Percentiles rank a stretch among this genome's conserved stretches.
These are phyloP conservation scores for Emericellopsis atlantica DNA, from an alignment of 2,329 filamentous ascomycete species.

Conservation along the genomic window DNA sequence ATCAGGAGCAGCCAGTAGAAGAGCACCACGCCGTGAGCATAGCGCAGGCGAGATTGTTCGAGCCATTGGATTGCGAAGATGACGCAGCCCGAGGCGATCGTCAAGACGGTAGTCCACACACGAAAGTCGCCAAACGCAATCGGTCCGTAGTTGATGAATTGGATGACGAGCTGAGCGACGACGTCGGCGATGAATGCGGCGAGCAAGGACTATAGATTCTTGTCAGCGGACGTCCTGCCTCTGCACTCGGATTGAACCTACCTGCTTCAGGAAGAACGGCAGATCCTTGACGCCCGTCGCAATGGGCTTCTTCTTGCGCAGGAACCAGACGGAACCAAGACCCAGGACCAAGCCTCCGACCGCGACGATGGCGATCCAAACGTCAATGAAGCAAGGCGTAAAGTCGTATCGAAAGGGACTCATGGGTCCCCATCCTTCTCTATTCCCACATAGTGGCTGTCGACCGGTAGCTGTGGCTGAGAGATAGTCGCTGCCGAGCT, in stretches of 20 bases:
- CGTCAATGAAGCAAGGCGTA: slow-evolving; percentile 93
- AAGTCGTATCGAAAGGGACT: slow-evolving; percentile 84
- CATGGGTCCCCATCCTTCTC: slow-evolving; percentile 90
- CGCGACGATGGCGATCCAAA: slow-evolving; percentile 71
- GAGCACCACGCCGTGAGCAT: slow-evolving; percentile 77
- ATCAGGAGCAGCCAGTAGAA: slow-evolving; percentile 88
- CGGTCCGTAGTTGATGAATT: slow-evolving; percentile 55
- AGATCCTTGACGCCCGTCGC: slow-evolving; percentile 62
- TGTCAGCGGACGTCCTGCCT: background rate
- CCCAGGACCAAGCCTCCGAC: slow-evolving; percentile 70
- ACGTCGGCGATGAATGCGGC: slow-evolving; percentile 55
- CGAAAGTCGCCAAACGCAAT: slow-evolving; percentile 74
- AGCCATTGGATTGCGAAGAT: slow-evolving; percentile 74
- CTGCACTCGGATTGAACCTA: slow-evolving; percentile 20
- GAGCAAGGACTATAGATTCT: slow-evolving; percentile 37
- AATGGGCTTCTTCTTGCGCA: slow-evolving; percentile 58
- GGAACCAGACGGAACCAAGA: slow-evolving; percentile 64
- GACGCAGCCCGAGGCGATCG: slow-evolving; percentile 58
- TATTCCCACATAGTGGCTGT: slow-evolving; percentile 76
- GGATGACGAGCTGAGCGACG: slow-evolving; percentile 60
- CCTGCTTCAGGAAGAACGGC: slow-evolving; percentile 90
- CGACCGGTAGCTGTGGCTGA: slow-evolving; percentile 30
- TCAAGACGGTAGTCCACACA: slow-evolving; percentile 68
- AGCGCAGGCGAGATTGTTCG: slow-evolving; percentile 71
- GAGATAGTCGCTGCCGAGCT: slow-evolving; percentile 49